phyloP scores from a whole-genome alignment of 495 filamentous ascomycete species.

The Chaetomidium leptoderma region DNA sequence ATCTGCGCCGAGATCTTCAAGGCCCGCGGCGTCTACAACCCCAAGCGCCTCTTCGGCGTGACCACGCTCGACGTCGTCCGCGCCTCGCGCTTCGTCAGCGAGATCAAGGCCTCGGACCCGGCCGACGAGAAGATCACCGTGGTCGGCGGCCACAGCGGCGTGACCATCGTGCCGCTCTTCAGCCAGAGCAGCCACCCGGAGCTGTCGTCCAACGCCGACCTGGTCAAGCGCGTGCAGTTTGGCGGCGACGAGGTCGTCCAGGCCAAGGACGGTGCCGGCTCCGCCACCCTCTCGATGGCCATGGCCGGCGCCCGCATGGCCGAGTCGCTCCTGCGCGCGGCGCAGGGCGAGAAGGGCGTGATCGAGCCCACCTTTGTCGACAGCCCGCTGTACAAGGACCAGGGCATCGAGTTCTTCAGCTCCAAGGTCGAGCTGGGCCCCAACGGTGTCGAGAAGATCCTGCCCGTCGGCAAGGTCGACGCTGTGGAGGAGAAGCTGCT shows the following conservation, averaged over 20 bases:
- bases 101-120: slow-evolving; percentile 86
- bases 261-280: slow-evolving; percentile 97
- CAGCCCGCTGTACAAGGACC: slow-evolving; percentile 93
- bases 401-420: slow-evolving; percentile 93
- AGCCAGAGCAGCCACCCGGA: slow-evolving; percentile 86
- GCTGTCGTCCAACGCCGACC: slow-evolving; percentile 68
- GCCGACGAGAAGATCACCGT: slow-evolving; percentile 90
- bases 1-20: slow-evolving; percentile 97
- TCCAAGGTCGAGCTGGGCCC: slow-evolving; percentile 91
- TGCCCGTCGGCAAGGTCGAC: slow-evolving; percentile 74
- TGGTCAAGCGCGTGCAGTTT: slow-evolving; percentile 95
- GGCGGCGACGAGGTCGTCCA: slow-evolving; percentile 99
- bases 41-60: slow-evolving; percentile 96
- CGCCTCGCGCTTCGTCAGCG: slow-evolving; percentile 92
- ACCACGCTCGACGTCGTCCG: slow-evolving; percentile 99
- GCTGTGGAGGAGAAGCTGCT: slow-evolving; percentile 84
- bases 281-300: slow-evolving; percentile 97
- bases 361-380: slow-evolving; percentile 96
- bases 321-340: slow-evolving; percentile 86
- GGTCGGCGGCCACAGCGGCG: slow-evolving; percentile 93
- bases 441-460: slow-evolving; percentile 91
- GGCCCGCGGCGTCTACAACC: slow-evolving; percentile 89
- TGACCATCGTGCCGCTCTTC: slow-evolving; percentile 96
- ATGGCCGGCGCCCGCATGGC: slow-evolving; percentile 98
- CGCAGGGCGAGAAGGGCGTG: slow-evolving; percentile 90